Conservation (phyloP, 805 yeast species). For the Sporopachydermia quercuum region DNA sequence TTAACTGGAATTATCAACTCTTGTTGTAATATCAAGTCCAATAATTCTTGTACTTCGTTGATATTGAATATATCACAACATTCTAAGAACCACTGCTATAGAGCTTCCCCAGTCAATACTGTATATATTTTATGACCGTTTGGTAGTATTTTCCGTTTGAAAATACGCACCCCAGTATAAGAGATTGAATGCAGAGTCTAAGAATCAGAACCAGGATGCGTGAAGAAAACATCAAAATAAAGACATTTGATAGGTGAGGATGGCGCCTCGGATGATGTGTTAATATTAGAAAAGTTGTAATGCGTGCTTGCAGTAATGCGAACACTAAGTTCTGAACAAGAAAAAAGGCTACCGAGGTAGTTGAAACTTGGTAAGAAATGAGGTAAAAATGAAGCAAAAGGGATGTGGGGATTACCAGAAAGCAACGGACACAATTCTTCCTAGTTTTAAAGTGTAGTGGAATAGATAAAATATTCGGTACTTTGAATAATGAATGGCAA, state of each 20-base stretch:
- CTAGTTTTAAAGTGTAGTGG: no score
- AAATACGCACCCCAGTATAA: slow-evolving; percentile 46
- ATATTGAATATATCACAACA: slow-evolving; percentile 57
- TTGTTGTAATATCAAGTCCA: slow-evolving; percentile 8
- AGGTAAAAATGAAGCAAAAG: no score
- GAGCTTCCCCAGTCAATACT: slow-evolving; percentile 48
- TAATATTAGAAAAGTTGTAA: background rate
- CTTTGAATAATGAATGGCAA: no score
- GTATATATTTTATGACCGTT: slow-evolving; percentile 5
- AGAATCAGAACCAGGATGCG: slow-evolving; percentile 80
- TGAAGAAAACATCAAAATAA: slow-evolving; percentile 59
- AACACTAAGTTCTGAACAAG: no score
- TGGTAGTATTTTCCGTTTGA: slow-evolving; percentile 24
- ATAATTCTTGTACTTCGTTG: slow-evolving; percentile 23
- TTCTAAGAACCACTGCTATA: slow-evolving; percentile 80
- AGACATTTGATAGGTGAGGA: no score
- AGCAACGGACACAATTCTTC: no score
- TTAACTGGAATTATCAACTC: slow-evolving; percentile 9
- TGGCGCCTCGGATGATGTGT: slow-evolving; percentile 5
- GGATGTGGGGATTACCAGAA: no score
- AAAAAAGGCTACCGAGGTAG: no score
- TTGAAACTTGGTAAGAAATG: no score
- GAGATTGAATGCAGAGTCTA: slow-evolving; percentile 69
- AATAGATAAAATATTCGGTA: no score
- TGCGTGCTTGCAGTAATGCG: background rate